phyloP scores from a whole-genome alignment of 2,329 filamentous ascomycete species.

The Coccinonectria pachysandricola region DNA sequence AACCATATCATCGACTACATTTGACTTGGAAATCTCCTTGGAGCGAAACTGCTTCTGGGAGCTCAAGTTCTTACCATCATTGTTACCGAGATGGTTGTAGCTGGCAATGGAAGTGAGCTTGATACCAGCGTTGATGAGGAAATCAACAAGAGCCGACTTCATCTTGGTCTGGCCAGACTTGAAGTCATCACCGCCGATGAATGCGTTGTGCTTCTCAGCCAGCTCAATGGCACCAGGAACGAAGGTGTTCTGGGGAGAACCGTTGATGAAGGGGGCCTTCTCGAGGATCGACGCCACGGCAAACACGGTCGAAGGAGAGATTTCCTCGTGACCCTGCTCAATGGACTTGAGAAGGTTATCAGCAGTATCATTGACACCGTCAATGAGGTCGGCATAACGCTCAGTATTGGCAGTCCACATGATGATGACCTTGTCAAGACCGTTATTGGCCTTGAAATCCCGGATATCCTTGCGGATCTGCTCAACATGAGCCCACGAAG shows the following conservation, averaged over 20 bases:
- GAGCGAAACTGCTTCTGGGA: conserved; percentile 97
- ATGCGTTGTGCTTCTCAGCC: conserved; percentile 75
- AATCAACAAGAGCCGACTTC: conserved; percentile 98
- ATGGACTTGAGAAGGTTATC: conserved; percentile 88
- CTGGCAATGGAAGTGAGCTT: conserved; percentile 96
- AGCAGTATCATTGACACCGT: conserved; percentile 91
- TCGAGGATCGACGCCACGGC: conserved; percentile 92
- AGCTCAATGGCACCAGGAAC: conserved; percentile 86
- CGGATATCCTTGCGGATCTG: conserved; percentile 88
- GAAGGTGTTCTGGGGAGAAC: conserved; percentile 97
- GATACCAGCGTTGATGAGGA: conserved; percentile 96
- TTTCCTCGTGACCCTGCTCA: conserved; percentile 74
- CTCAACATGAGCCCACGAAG: conserved; percentile 80
- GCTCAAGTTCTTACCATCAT: conserved; percentile 97
- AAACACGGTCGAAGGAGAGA: conserved; percentile 93
- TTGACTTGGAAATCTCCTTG: conserved; percentile 99
- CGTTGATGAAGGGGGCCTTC: conserved; percentile 90
- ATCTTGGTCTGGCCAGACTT: conserved; percentile 99
- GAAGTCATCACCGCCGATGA: conserved; percentile 98
- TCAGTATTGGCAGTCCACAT: conserved; percentile 99
- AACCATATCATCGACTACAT: conserved; percentile 99
- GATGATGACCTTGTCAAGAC: conserved; percentile 89
- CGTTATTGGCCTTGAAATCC: conserved; percentile 79
- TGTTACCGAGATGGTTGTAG: conserved; percentile 99
- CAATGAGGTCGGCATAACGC: conserved; percentile 79